These are phyloP conservation scores for Phytopythium sindhum DNA, from an alignment of 352 stramenopile species.

Conservation along the genomic window DNA sequence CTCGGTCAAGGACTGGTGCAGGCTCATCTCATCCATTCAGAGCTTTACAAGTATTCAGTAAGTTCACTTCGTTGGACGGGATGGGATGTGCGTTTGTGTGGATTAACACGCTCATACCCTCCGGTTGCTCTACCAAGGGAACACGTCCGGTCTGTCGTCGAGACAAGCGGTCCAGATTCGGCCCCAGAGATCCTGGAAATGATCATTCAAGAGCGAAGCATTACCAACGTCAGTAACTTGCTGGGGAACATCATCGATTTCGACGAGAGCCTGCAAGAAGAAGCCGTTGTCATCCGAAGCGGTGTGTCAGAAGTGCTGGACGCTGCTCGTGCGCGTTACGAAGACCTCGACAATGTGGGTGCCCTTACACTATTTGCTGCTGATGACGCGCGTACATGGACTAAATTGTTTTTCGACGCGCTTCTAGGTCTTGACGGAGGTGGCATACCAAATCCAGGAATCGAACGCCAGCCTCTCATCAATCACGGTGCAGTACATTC, in stretches of 20 bases:
- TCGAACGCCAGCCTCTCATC: slow-evolving; percentile 60
- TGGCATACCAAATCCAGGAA: slow-evolving; percentile 81
- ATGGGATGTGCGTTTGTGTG: neutral
- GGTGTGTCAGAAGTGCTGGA: slow-evolving; percentile 76
- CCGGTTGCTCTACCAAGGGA: neutral
- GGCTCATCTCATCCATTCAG: slow-evolving; percentile 49
- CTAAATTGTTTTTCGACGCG: neutral
- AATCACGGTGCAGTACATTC: slow-evolving; percentile 85
- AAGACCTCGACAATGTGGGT: slow-evolving; percentile 79
- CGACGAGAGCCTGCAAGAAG: slow-evolving; percentile 67
- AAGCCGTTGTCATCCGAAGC: slow-evolving; percentile 55
- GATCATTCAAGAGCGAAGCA: slow-evolving; percentile 24
- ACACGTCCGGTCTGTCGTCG: neutral
- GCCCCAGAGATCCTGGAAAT: neutral
- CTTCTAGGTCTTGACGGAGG: slow-evolving; percentile 71
- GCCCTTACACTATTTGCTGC: neutral
- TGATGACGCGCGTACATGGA: neutral
- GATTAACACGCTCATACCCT: neutral
- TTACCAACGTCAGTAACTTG: slow-evolving; percentile 70
- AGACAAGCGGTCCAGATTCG: neutral
- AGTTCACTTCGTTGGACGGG: slow-evolving; percentile 2
- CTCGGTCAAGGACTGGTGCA: slow-evolving; percentile 65
- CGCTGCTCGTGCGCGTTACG: slow-evolving; percentile 57
- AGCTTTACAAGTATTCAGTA: slow-evolving; percentile 66
- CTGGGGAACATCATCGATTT: slow-evolving; percentile 83